Evolutionary conservation across 345 rosid species (phyloP).

Genomic region (Eucalyptus fibrosa): DNA sequence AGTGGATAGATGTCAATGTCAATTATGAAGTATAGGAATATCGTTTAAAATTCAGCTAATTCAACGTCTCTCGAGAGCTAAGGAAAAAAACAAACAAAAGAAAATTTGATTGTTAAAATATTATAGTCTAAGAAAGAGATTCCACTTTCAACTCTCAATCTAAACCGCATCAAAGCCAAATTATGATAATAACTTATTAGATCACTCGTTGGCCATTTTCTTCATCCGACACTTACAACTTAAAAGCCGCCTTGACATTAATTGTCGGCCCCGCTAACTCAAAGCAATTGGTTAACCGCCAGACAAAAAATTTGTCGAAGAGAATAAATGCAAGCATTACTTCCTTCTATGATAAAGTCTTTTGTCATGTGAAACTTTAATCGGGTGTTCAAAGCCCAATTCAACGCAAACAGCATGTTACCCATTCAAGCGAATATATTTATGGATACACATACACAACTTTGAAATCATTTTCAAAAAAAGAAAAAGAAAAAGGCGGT

Average conservation of each 20-base stretch:
- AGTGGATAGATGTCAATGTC: background rate
- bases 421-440: background rate
- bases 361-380: background rate
- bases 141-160: background rate
- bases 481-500: no score
- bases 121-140: background rate
- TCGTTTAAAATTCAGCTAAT: background rate
- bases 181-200: background rate
- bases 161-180: background rate
- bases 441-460: no score
- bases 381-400: background rate
- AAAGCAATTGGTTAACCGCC: background rate
- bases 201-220: background rate
- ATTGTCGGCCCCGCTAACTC: no score
- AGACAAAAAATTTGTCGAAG: background rate
- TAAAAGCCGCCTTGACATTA: background rate
- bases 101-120: background rate
- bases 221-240: background rate
- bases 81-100: background rate
- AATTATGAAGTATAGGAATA: no score
- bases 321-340: fast-evolving
- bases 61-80: background rate
- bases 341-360: background rate
- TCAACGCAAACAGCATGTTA: background rate
- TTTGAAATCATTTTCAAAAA: no score